Evolutionary conservation across 257 asterid species (phyloP).

Genomic region (Solanum ahanhuiri): DNA sequence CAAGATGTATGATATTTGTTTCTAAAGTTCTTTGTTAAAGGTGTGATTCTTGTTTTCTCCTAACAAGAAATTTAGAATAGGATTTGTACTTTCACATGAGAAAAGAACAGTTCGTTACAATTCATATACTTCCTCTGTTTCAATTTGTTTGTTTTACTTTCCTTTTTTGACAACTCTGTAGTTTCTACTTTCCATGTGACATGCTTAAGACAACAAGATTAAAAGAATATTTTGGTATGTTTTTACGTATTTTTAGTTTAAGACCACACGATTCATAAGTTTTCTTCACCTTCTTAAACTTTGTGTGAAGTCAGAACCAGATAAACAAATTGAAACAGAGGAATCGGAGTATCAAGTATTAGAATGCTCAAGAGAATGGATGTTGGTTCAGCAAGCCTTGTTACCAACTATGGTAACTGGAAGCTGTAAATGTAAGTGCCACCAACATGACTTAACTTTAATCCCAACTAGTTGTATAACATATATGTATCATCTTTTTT

Average conservation of each 20-base stretch:
- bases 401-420: background rate
- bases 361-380: background rate
- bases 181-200: accelerated
- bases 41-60: background rate
- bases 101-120: background rate
- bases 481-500: no score
- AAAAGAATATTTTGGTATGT: background rate
- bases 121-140: background rate
- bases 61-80: background rate
- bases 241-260: background rate
- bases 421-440: background rate
- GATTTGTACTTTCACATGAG: background rate
- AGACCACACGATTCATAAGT: background rate
- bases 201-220: background rate
- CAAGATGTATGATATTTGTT: constrained; percentile 10
- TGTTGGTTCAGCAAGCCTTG: background rate
- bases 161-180: accelerated
- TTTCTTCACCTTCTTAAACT: background rate
- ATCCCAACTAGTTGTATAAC: no score
- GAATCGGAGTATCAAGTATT: background rate
- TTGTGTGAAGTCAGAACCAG: background rate
- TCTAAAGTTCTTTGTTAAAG: background rate
- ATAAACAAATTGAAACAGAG: background rate
- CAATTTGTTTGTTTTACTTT: background rate
- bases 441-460: background rate